phyloP scores from a whole-genome alignment of 352 stramenopile genomes.

The Phytophthora lateralis region DNA sequence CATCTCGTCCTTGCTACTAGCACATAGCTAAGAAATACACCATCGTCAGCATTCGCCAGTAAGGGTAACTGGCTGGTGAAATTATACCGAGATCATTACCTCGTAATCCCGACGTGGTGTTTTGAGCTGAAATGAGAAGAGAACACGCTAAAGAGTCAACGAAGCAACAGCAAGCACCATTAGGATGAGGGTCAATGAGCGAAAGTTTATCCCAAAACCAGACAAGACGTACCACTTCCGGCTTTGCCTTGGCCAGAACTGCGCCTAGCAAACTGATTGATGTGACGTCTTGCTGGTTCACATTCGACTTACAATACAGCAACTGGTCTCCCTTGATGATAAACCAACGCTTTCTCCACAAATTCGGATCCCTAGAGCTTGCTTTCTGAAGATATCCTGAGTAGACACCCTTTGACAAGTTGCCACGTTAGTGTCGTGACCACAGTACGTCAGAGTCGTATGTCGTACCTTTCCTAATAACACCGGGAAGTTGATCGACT shows the following conservation, averaged over 20 bases:
- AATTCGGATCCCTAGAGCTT: conserved; percentile 74
- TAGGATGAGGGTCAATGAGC: conserved; percentile 5
- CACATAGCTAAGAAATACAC: conserved; percentile 58
- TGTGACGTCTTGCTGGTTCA: conserved; percentile 83
- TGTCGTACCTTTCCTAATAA: conserved; percentile 70
- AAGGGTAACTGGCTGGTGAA: neutral
- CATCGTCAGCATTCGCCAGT: neutral
- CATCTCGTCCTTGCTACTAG: conserved; percentile 81
- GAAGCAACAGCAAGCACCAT: neutral
- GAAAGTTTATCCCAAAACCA: neutral
- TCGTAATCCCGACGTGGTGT: conserved; percentile 77
- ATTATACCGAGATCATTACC: conserved; percentile 28
- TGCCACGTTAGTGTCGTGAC: neutral
- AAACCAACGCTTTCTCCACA: conserved; percentile 89
- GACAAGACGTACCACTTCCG: conserved; percentile 63
- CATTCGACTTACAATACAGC: conserved; percentile 84
- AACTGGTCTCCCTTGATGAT: conserved; percentile 88
- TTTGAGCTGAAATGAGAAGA: conserved; percentile 81
- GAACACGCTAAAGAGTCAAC: conserved; percentile 48
- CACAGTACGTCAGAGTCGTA: neutral
- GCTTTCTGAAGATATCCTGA: conserved; percentile 85
- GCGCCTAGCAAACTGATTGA: conserved; percentile 79
- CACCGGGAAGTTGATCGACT: conserved; percentile 66
- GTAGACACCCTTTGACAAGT: conserved; percentile 55
- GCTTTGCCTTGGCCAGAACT: conserved; percentile 73